Percentiles rank a stretch among this genome's conserved stretches.
These are phyloP conservation scores for Suhomyces emberorum DNA, from an alignment of 805 yeast genomes.

Conservation along the genomic window DNA sequence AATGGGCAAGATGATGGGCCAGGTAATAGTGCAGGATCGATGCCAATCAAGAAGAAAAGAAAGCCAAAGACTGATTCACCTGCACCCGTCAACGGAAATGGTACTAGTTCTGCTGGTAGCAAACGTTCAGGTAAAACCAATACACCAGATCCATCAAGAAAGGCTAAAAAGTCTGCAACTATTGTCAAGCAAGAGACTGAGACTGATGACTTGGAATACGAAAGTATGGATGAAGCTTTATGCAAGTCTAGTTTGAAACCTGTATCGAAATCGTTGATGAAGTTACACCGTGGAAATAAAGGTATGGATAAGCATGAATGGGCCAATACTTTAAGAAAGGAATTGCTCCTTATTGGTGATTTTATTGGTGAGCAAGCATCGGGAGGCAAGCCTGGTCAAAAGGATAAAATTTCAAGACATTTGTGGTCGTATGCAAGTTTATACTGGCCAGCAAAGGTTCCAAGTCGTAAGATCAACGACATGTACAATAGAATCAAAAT, in stretches of 20 bases:
- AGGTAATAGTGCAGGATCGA: slow-evolving; percentile 8
- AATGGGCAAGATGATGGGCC: slow-evolving; percentile 51
- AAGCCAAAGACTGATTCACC: slow-evolving; percentile 17
- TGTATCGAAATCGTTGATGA: slow-evolving; percentile 62
- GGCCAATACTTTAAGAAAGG: slow-evolving; percentile 66
- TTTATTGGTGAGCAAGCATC: slow-evolving; percentile 46
- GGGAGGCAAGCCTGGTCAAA: slow-evolving; percentile 19
- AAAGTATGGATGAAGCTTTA: slow-evolving; percentile 71
- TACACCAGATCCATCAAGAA: slow-evolving; percentile 17
- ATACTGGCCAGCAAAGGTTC: slow-evolving; percentile 87
- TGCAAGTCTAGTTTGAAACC: slow-evolving; percentile 64
- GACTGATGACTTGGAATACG: slow-evolving; percentile 54
- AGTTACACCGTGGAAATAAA: slow-evolving; percentile 65
- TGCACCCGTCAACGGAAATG: slow-evolving; percentile 9
- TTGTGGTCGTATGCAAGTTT: slow-evolving; percentile 81
- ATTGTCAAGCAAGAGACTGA: slow-evolving; percentile 10
- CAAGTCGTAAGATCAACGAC: slow-evolving; percentile 63
- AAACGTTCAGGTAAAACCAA: slow-evolving; percentile 13
- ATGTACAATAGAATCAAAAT: slow-evolving; percentile 67
- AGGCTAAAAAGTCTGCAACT: slow-evolving; percentile 14
- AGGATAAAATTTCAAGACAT: slow-evolving; percentile 51
- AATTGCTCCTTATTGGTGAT: slow-evolving; percentile 70
- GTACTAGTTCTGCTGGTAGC: slow-evolving; percentile 4
- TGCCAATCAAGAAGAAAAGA: slow-evolving; percentile 15
- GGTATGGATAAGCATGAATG: slow-evolving; percentile 76